Conservation (phyloP, 306 rosid species). For the Morella rubra region DNA sequence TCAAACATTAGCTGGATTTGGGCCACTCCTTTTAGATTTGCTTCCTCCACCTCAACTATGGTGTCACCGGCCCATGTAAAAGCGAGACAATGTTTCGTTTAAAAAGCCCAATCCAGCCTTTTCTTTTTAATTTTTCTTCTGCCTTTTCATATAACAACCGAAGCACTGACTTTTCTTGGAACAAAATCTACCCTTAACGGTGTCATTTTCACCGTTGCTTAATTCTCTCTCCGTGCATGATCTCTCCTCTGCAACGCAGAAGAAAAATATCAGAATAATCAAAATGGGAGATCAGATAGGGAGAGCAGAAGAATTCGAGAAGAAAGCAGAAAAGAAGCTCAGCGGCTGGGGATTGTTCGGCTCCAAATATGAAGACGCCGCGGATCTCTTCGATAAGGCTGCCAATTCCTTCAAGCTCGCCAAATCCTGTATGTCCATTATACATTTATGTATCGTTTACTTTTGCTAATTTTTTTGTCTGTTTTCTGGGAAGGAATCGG, state of each 20-base stretch:
- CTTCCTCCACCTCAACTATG: too few relatives aligned
- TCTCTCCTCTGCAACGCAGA: neutral
- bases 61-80: too few relatives aligned
- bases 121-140: neutral
- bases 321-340: slow-evolving; percentile 89
- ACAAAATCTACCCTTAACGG: slow-evolving; percentile 12
- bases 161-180: too few relatives aligned
- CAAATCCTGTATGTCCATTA: slow-evolving; percentile 58
- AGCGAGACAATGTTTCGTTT: neutral
- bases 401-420: slow-evolving; percentile 91
- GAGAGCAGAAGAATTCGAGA: slow-evolving; percentile 69
- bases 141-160: too few relatives aligned
- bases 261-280: neutral
- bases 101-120: neutral
- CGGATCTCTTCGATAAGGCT: slow-evolving; percentile 92
- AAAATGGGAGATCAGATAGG: slow-evolving; percentile 76
- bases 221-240: neutral
- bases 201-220: neutral
- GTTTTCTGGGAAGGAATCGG: neutral
- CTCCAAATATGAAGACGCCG: slow-evolving; percentile 82
- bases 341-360: slow-evolving; percentile 76
- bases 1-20: neutral
- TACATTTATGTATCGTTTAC: neutral
- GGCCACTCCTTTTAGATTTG: neutral
- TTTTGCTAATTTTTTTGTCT: neutral